Conservation (phyloP, 1,139 yeast species). For the Blastobotrys raffinosifermentans region DNA sequence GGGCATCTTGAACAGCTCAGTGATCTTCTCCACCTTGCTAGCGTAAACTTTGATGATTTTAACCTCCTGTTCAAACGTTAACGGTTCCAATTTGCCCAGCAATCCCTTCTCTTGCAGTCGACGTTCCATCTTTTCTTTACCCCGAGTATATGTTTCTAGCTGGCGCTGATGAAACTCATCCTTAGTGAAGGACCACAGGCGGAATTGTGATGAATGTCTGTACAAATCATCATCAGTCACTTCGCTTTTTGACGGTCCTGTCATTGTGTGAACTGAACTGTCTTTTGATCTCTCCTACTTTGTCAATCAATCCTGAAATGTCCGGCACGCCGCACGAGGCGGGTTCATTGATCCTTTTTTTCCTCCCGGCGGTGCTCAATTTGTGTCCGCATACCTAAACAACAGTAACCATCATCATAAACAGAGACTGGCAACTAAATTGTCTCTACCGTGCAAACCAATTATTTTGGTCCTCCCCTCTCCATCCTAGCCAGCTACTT, state of each 20-base stretch:
- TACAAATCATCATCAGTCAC: constrained; percentile 69
- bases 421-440: too few relatives aligned
- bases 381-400: too few relatives aligned
- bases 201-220: constrained; percentile 78
- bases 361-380: too few relatives aligned
- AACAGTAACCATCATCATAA: too few relatives aligned
- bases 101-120: constrained; percentile 33
- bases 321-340: too few relatives aligned
- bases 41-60: constrained; percentile 64
- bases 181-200: constrained; percentile 74
- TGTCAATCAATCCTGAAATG: too few relatives aligned
- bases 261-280: too few relatives aligned
- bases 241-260: constrained; percentile 6
- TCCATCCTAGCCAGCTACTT: too few relatives aligned
- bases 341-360: too few relatives aligned
- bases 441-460: too few relatives aligned
- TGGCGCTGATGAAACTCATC: constrained; percentile 49
- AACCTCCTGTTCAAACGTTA: constrained; percentile 60
- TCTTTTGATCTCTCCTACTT: too few relatives aligned
- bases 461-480: too few relatives aligned
- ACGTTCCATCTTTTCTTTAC: constrained; percentile 38
- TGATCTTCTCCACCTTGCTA: constrained; percentile 58
- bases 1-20: constrained; percentile 52
- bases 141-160: constrained; percentile 46
- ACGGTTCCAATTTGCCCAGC: constrained; percentile 35